Percentiles rank a stretch among this genome's conserved stretches.
These are phyloP conservation scores for Ogataea salicorniae DNA, from an alignment of 805 yeast genomes.

Conservation along the genomic window DNA sequence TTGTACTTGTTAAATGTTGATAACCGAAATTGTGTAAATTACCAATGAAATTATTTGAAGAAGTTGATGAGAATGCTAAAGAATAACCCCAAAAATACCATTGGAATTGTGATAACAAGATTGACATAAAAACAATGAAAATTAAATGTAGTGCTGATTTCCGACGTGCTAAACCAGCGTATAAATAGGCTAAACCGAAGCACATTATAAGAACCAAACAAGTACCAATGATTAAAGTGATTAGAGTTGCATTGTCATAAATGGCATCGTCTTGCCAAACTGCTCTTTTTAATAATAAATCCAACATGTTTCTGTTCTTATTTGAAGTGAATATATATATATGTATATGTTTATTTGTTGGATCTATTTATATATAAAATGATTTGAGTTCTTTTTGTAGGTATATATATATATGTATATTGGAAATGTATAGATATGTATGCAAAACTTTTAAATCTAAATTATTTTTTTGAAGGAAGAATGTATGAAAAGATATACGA, in stretches of 20 bases:
- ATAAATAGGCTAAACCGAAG: slow-evolving; percentile 89
- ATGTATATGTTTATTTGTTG: too few relatives aligned
- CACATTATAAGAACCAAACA: slow-evolving; percentile 85
- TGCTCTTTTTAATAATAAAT: slow-evolving; percentile 14
- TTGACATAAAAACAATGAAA: slow-evolving; percentile 72
- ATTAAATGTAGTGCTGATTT: slow-evolving; percentile 85
- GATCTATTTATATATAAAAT: too few relatives aligned
- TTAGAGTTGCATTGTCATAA: slow-evolving; percentile 43
- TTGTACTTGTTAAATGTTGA: slow-evolving; percentile 53
- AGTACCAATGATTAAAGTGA: slow-evolving; percentile 54
- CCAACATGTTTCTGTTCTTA: slow-evolving; percentile 1
- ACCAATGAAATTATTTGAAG: slow-evolving; percentile 84
- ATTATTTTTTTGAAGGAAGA: too few relatives aligned
- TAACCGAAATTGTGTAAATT: slow-evolving; percentile 80
- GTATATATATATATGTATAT: too few relatives aligned
- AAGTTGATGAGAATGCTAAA: slow-evolving; percentile 74
- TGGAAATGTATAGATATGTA: too few relatives aligned
- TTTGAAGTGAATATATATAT: too few relatives aligned
- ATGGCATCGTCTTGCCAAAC: slow-evolving; percentile 21
- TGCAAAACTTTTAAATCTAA: too few relatives aligned
- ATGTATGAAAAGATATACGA: too few relatives aligned
- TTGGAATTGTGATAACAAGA: slow-evolving; percentile 60
- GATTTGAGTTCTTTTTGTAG: too few relatives aligned
- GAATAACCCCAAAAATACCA: slow-evolving; percentile 99
- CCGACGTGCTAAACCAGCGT: slow-evolving; percentile 86